These are phyloP conservation scores for Hordeum marinum DNA, from an alignment of 176 grass and related monocot species.

Conservation along the genomic window DNA sequence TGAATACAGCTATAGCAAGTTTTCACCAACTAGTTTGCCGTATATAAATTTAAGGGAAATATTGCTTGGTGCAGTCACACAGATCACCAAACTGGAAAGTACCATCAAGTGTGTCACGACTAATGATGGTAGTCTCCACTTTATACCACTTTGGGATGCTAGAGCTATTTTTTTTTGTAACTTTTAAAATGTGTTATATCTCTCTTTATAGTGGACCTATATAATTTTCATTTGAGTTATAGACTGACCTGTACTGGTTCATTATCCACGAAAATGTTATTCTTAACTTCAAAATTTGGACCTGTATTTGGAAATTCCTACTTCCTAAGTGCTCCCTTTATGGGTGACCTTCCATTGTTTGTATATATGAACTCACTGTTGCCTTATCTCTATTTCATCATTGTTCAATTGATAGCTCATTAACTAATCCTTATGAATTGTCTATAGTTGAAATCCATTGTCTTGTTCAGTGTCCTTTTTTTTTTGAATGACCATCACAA, in stretches of 20 bases:
- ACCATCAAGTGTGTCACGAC: not conserved
- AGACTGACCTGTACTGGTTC: not conserved
- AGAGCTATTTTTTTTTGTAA: not conserved
- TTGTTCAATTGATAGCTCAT: not conserved
- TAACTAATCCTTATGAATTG: not conserved
- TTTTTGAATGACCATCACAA: not conserved
- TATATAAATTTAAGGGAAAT: not conserved
- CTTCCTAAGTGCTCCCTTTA: not conserved
- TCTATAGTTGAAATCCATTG: not conserved
- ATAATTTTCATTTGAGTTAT: not conserved
- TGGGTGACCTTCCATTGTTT: not conserved
- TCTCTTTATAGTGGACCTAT: not conserved
- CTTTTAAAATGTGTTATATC: not conserved
- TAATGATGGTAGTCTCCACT: not conserved
- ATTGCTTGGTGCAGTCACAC: not conserved
- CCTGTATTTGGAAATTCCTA: not conserved
- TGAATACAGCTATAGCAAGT: not conserved
- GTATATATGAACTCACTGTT: not conserved
- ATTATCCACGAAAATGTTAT: not conserved
- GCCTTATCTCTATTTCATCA: not conserved
- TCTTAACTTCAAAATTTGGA: not conserved
- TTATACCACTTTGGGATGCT: not conserved
- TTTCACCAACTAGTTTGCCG: not conserved
- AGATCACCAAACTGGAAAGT: not conserved
- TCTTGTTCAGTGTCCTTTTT: not conserved